phyloP scores from a whole-genome alignment of 164 flowering plant genomes.

The Nelumbo lutea region DNA sequence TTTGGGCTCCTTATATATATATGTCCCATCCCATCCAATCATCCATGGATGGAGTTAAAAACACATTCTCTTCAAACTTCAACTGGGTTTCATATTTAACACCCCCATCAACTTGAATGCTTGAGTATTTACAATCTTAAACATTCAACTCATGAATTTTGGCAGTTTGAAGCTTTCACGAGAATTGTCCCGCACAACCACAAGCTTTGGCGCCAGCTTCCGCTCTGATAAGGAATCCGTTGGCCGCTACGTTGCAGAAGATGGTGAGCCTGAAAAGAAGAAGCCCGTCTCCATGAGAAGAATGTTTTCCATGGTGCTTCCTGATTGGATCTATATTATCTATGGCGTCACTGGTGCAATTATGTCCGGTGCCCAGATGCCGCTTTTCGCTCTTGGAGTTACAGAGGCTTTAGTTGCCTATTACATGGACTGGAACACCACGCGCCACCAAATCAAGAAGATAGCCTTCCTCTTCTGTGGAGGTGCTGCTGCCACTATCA shows the following conservation, averaged over 20 bases:
- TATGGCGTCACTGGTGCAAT: no score
- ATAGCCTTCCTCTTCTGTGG: slow-evolving; percentile 65
- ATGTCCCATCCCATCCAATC: no score
- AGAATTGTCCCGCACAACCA: slow-evolving; percentile 54
- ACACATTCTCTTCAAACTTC: no score
- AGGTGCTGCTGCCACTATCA: slow-evolving; percentile 58
- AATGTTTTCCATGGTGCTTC: slow-evolving; percentile 70
- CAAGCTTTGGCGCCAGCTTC: slow-evolving; percentile 75
- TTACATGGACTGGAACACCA: slow-evolving; percentile 95
- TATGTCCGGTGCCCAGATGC: no score
- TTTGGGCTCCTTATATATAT: no score
- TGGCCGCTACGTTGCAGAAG: slow-evolving; percentile 42
- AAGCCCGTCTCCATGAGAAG: slow-evolving; percentile 46
- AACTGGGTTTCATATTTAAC: no score
- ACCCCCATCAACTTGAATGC: no score
- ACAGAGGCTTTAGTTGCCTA: slow-evolving; percentile 81
- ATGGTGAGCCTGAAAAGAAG: slow-evolving; percentile 27
- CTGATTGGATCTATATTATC: slow-evolving; percentile 81
- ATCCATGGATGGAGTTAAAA: no score
- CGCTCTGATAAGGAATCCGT: slow-evolving; percentile 72
- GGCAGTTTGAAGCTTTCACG: slow-evolving; percentile 56
- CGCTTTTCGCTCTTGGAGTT: slow-evolving; percentile 91
- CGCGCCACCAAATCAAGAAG: slow-evolving; percentile 58
- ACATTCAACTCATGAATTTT: no score
- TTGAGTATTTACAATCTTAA: no score